A percentile compares a stretch with the other conserved stretches of the same genome.
Evolutionary conservation across 169 alveolate species (phyloP).

Genomic region (Amoebophrya sp.): DNA sequence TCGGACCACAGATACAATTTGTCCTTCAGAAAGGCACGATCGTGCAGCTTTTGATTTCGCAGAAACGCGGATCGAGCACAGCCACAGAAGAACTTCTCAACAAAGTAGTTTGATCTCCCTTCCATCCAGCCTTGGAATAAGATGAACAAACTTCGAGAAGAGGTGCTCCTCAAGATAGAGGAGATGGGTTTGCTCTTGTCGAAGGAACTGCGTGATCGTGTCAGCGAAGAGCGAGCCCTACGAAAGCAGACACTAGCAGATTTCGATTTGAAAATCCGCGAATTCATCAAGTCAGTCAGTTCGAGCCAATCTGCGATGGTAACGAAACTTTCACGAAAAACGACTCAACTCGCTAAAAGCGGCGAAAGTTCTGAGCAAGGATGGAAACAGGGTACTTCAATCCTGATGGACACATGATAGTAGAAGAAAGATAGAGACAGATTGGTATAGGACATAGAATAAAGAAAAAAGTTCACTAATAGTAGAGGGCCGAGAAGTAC

Average conservation of each 20-base stretch:
- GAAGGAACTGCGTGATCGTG: constrained; percentile 5
- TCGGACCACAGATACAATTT: no score
- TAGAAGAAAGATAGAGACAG: no score
- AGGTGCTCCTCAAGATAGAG: constrained; percentile 15
- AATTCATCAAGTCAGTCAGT: neutral
- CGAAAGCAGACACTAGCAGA: neutral
- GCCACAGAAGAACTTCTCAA: no score
- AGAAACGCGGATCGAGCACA: no score
- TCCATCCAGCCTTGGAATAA: no score
- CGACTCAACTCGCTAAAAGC: neutral
- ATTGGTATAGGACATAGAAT: no score
- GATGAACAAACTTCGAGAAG: constrained; percentile 1
- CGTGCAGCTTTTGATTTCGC: no score
- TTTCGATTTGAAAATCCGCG: neutral
- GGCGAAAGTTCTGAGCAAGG: neutral
- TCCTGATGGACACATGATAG: no score
- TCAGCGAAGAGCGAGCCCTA: neutral
- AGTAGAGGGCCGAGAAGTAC: no score
- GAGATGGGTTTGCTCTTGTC: neutral
- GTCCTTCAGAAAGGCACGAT: no score
- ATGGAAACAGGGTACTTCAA: neutral
- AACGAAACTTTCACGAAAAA: neutral
- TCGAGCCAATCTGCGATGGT: neutral
- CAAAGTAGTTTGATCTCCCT: no score
- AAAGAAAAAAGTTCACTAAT: no score